A percentile compares a stretch with the other conserved stretches of the same genome.
Conservation (phyloP, 2,329 filamentous ascomycete species). For the Paecilomyces dactylethromorphus region DNA sequence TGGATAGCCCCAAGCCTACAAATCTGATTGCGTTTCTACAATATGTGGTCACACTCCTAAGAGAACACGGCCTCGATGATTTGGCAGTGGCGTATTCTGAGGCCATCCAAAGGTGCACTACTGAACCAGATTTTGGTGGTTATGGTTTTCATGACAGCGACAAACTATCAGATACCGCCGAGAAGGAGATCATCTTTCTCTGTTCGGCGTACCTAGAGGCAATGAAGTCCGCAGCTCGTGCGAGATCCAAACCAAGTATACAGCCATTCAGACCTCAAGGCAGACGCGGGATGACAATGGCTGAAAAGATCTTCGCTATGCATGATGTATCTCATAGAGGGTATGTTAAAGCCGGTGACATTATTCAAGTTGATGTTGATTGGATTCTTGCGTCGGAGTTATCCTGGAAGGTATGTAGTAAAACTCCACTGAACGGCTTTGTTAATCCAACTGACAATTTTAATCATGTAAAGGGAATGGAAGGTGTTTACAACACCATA, state of each 20-base stretch:
- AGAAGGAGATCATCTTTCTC: slow-evolving; percentile 18
- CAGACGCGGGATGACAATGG: slow-evolving; percentile 33
- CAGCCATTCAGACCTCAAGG: slow-evolving; percentile 8
- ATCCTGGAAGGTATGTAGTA: slow-evolving; percentile 29
- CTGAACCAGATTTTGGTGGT: slow-evolving; percentile 10
- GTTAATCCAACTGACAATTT: background rate
- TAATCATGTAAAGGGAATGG: slow-evolving; percentile 29
- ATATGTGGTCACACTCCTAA: background rate
- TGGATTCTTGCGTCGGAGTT: slow-evolving; percentile 43
- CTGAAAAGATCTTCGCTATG: slow-evolving; percentile 41
- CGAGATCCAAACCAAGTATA: slow-evolving; percentile 3
- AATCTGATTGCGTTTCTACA: background rate
- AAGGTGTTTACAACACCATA: slow-evolving; percentile 32
- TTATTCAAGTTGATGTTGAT: slow-evolving; percentile 38
- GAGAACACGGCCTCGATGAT: background rate
- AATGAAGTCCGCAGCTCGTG: slow-evolving; percentile 19
- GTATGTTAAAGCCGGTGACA: slow-evolving; percentile 32
- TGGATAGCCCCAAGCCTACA: background rate
- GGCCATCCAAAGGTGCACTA: background rate
- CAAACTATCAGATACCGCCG: slow-evolving; percentile 2
- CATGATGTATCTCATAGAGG: slow-evolving; percentile 32
- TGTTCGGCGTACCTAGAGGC: slow-evolving; percentile 20
- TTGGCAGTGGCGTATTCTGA: background rate
- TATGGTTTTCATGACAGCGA: slow-evolving; percentile 4
- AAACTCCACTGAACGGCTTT: background rate